These are phyloP conservation scores for Funneliformis mosseae DNA, from an alignment of 192 early-diverging fungal genomes.

Conservation along the genomic window DNA sequence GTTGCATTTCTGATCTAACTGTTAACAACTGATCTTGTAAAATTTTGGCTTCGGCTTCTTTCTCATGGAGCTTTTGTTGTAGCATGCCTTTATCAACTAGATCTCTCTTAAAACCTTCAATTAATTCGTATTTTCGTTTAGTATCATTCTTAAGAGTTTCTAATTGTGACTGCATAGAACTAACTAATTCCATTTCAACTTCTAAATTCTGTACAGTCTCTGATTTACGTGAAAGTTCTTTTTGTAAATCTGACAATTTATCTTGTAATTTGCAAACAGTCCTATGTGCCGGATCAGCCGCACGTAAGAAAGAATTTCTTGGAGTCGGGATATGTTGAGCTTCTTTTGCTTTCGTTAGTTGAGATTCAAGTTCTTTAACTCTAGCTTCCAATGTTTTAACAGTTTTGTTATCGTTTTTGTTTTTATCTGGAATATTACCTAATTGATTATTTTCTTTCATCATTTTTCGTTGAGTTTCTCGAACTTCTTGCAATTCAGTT, in stretches of 20 bases:
- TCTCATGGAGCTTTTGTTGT: slow-evolving; percentile 21
- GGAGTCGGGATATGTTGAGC: slow-evolving; percentile 18
- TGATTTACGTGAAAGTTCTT: slow-evolving; percentile 9
- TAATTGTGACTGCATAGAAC: slow-evolving; percentile 13
- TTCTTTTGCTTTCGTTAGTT: slow-evolving; percentile 22
- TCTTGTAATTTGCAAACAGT: background rate
- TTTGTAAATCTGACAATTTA: slow-evolving; percentile 23
- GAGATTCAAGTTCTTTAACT: slow-evolving; percentile 15
- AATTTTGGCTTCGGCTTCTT: slow-evolving; percentile 8
- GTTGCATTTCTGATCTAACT: background rate
- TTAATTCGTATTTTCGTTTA: slow-evolving; percentile 29
- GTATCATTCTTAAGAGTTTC: slow-evolving; percentile 4
- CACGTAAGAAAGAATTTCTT: slow-evolving; percentile 12
- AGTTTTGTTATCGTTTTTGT: background rate
- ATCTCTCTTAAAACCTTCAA: slow-evolving; percentile 22
- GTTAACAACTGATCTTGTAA: background rate
- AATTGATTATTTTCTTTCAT: background rate
- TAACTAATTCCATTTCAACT: slow-evolving; percentile 14
- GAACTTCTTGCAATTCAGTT: slow-evolving; percentile 17
- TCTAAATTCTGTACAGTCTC: background rate
- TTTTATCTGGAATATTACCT: background rate
- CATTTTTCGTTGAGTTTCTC: background rate
- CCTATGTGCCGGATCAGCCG: background rate
- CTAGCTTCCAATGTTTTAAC: slow-evolving; percentile 6
- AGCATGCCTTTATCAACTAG: slow-evolving; percentile 12